A percentile compares a stretch with the other conserved stretches of the same genome.
Evolutionary conservation across 306 rosid genomes (phyloP).

Genomic region (Leucaena leucocephala): DNA sequence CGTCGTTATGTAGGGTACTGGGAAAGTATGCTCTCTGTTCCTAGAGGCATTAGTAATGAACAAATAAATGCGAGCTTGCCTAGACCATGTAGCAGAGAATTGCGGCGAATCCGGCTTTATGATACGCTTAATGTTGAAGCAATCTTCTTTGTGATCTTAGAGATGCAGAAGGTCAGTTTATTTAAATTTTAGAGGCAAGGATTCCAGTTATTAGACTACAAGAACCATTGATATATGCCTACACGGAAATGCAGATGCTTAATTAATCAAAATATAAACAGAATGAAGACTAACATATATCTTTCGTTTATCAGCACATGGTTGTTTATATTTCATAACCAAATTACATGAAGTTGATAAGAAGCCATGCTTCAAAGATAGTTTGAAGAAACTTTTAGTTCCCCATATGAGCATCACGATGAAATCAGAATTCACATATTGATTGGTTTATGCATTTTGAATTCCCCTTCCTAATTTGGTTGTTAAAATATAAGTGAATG

Average conservation of each 20-base stretch:
- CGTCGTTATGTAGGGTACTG: slow-evolving; percentile 83
- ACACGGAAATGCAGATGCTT: not conserved
- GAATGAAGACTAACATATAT: not conserved
- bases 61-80: slow-evolving; percentile 61
- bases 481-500: slow-evolving; percentile 2
- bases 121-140: slow-evolving; percentile 69
- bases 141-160: slow-evolving; percentile 74
- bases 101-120: slow-evolving; percentile 78
- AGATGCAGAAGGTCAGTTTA: slow-evolving; percentile 68
- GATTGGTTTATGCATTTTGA: slow-evolving; percentile 16
- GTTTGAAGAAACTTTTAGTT: not conserved
- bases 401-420: not conserved
- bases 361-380: not conserved
- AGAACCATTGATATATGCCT: not conserved
- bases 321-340: slow-evolving; percentile 1
- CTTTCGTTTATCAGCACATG: not conserved
- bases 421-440: not conserved
- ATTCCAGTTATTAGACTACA: not conserved
- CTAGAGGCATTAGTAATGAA: slow-evolving; percentile 43
- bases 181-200: slow-evolving; percentile 1
- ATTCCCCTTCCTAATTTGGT: slow-evolving; percentile 1
- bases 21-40: slow-evolving; percentile 59
- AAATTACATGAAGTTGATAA: not conserved
- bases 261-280: not conserved
- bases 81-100: slow-evolving; percentile 69